A percentile compares a stretch with the other conserved stretches of the same genome.
phyloP scores from a whole-genome alignment of 345 rosid genomes.

The Kandelia obovata region DNA sequence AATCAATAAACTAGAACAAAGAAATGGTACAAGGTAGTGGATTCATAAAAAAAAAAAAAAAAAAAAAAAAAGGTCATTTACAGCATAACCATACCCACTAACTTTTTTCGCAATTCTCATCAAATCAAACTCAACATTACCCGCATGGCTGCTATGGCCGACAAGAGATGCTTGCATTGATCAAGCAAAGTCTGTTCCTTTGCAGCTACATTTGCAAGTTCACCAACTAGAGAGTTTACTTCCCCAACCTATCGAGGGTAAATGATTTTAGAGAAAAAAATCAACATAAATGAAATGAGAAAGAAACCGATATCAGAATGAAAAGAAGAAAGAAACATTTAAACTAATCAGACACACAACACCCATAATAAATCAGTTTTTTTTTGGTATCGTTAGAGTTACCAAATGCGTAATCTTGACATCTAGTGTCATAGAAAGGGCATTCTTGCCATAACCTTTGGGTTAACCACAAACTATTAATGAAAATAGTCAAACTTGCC shows the following conservation, averaged over 20 bases:
- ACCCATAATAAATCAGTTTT: too few relatives aligned
- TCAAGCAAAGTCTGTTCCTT: slow-evolving; percentile 58
- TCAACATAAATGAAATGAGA: background rate
- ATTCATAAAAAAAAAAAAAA: background rate
- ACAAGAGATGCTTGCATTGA: slow-evolving; percentile 52
- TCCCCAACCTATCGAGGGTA: slow-evolving; percentile 46
- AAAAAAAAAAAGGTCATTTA: too few relatives aligned
- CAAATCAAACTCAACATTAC: slow-evolving; percentile 27
- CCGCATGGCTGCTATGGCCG: slow-evolving; percentile 57
- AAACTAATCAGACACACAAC: too few relatives aligned
- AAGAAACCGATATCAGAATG: background rate
- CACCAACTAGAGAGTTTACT: slow-evolving; percentile 44
- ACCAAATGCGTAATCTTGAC: too few relatives aligned
- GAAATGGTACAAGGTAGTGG: too few relatives aligned
- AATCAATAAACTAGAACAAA: background rate
- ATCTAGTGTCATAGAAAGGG: too few relatives aligned
- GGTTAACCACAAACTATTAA: too few relatives aligned
- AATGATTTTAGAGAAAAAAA: background rate
- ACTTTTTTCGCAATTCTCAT: background rate
- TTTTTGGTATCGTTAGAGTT: too few relatives aligned
- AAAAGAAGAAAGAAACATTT: too few relatives aligned
- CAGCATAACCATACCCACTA: background rate
- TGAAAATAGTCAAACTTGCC: too few relatives aligned
- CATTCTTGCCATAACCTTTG: too few relatives aligned
- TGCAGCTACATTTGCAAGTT: slow-evolving; percentile 45